Evolutionary conservation across 2,329 filamentous ascomycete species (phyloP).

Genomic region (Apiospora rasikravindrae): DNA sequence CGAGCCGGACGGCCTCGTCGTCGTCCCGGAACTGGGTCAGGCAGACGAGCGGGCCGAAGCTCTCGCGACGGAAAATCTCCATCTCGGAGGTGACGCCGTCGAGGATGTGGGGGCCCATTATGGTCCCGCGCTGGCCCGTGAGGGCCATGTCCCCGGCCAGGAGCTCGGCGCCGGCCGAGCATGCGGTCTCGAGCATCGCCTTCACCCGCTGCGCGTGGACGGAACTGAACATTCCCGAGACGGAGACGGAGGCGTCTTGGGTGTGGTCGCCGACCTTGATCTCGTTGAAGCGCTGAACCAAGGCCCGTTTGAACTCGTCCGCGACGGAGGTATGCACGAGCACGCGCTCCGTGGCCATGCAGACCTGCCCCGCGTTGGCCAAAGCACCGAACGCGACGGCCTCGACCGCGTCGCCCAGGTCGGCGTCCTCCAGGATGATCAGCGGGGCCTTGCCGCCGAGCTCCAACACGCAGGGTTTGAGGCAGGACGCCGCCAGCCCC

Average conservation of each 20-base stretch:
- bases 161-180: slow-evolving; percentile 34
- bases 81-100: slow-evolving; percentile 46
- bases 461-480: slow-evolving; percentile 70
- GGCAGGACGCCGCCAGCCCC: slow-evolving; percentile 69
- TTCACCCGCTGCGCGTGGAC: neutral
- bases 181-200: slow-evolving; percentile 44
- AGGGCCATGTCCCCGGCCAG: slow-evolving; percentile 43
- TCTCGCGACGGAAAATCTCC: slow-evolving; percentile 62
- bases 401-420: slow-evolving; percentile 67
- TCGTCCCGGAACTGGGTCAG: slow-evolving; percentile 54
- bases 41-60: slow-evolving; percentile 68
- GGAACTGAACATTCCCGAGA: slow-evolving; percentile 35
- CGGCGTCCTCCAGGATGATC: slow-evolving; percentile 69
- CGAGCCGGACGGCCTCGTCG: slow-evolving; percentile 56
- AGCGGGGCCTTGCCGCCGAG: slow-evolving; percentile 72
- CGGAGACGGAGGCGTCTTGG: slow-evolving; percentile 53
- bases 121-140: slow-evolving; percentile 39
- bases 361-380: slow-evolving; percentile 65
- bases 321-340: slow-evolving; percentile 60
- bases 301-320: slow-evolving; percentile 58
- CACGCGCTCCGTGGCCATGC: slow-evolving; percentile 62
- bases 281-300: slow-evolving; percentile 44
- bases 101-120: slow-evolving; percentile 53
- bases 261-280: slow-evolving; percentile 51
- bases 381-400: slow-evolving; percentile 50